Evolutionary conservation across 441 rosid species (phyloP), one percentile per base, ranked within the genome.

Genomic region (Pelargonium citronellum): DNA sequence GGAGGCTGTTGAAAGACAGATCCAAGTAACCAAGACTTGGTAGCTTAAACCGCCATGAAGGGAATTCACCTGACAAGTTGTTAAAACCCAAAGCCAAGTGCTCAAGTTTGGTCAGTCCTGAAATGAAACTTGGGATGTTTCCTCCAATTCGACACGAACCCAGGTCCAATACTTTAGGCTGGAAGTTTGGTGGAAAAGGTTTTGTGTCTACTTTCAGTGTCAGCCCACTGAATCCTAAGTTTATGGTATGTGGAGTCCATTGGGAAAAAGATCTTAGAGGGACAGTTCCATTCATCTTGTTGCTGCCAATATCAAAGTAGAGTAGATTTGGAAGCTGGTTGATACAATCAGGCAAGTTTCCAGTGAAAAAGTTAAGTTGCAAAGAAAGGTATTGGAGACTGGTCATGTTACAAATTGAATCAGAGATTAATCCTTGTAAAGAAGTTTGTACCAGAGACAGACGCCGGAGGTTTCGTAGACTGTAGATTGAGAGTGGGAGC

Each of bases 401-500:
- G 22, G 13, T 19, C 44, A 68, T 53, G 46, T 34, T 49, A 57
- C 70, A 68, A 49, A 68, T 13, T 6, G 70, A 68, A 13, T 49
- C 61, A 9, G 70, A 61, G 17, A 68, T 68, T 7, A 20, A 7
- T 5, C 70, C 63, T 68, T 49, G 60, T 22, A 68, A 57, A 0
- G 44, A 24, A 49, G 51, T 68, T 34, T 68, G 70, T 15, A 51
- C 12, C 20, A 49, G 15, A 68, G 62, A 49, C 19, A 49, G n/a
- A 12, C 0, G 3, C 15, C 2, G 39, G 70, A 68, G 70, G 57
- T 16, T 22, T 27, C 17, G 51, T 9, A 68, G 51, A 16, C 34
- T 55, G 22, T 20, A 20, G 51, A 79, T 55, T 66, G 80, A 69
- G 4, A 73, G 62, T 58, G 78, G 73, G 15, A 71, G 24, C 6